Base-by-base conservation (phyloP, 257 asterid genomes). In the Gentiana macrophylla region DNA sequence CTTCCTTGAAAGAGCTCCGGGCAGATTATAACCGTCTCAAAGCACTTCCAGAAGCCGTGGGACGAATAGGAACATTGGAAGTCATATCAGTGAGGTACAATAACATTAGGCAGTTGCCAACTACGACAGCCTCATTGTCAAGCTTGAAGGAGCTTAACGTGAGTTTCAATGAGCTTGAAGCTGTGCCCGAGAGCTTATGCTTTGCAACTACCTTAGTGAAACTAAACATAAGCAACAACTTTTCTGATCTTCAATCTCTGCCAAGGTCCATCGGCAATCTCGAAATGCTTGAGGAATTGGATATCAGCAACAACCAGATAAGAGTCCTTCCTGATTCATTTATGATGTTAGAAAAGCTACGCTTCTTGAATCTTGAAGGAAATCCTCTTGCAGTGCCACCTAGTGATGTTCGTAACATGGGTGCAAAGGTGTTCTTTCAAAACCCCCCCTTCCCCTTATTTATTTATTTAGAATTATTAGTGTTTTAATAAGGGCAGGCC, bases 1-100 rank as follows among this genome's bases (percentile, higher is more conserved):
- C 80, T 63, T 80, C 82, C 0, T 88, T 88, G 63, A 58, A 45
- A 62, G 94, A 84, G 80, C 81, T 88, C 49, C 81, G 64, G 33
- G 94, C 81, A 1, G 96, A 88, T 61, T 88, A 88, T 67, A 88
- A 88, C 60, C 62, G 78, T 46, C 88, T 88, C 33, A 88, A 84
- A 79, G 96, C 96, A 1, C 84, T 88, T 3, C 96, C 96, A 4
- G 96, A 88, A 73, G 96, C 96, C 32, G 80, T 88, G 11, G 96
- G 96, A 43, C 57, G 76, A 61, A 79, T 88, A 33, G 83, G 66
- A 53, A 68, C 93, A 8, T 62, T 88, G 64, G 96, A 88, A 79
- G 62, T 82, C 59, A 72, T 88, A n/a, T 65, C 96, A 8, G 83
- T 79, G 41, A 80, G 96, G 24, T 88, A 88, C 62, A 88, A 88